Evolutionary conservation across 139 green algal species (phyloP), one percentile per base, ranked within the genome.

Genomic region (Asterochloris erici): DNA sequence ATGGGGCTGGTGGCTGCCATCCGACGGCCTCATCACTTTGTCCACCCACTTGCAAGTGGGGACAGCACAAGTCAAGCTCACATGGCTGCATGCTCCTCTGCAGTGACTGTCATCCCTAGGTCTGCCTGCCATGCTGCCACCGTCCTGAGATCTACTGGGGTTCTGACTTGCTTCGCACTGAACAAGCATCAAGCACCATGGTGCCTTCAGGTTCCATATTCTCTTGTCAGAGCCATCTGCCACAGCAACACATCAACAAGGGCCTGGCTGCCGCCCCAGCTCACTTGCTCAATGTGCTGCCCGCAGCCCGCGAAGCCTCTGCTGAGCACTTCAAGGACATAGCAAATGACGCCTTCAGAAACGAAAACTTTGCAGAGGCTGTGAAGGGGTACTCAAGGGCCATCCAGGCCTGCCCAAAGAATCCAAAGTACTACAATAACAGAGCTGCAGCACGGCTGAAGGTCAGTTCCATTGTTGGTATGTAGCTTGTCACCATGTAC

Each of bases 401-500:
- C 11, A 68, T 90, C 9, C 71, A 87, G 73, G 73, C 82, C 23
- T 62, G 87, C 75, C 82, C 85, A 14, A 14, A 63, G 11, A 74
- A 74, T 28, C 63, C 89, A 23, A 88, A 92, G 9, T 92, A 88
- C 85, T 87, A 85, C 73, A 78, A 69, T 69, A 92, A 92, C 80
- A 77, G 85, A 19, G 89, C 89, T n/a, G 84, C 90, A 83, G 87
- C 84, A 0, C 70, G 85, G 27, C 85, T 92, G 15, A 89, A 89
- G 83, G 78, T 89, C 23, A 62, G 83, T 12, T 63, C 70, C 24
- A 28, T 68, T 24, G 27, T 68, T 23, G 13, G 21, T 38, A 24
- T 74, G 4, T 47, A 2, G 68, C 74, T 79, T 79, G 74, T 27
- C 4, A 11, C 6, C 71, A 79, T 28, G 70, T 19, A 24, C 9